Conservation (phyloP, 2,329 filamentous ascomycete species). For the Aureobasidium namibiae region DNA sequence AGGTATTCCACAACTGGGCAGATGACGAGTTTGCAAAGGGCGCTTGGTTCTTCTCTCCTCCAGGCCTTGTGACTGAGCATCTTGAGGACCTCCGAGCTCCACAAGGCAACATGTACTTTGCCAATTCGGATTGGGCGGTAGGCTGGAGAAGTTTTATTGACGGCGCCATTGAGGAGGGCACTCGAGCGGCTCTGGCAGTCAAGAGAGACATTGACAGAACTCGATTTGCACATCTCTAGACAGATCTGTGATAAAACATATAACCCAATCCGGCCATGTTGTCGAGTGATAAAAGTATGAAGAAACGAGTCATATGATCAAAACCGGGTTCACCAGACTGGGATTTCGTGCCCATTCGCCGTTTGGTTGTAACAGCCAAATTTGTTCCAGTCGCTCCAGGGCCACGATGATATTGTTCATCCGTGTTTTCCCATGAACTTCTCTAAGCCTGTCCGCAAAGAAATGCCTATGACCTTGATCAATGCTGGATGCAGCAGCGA, state of each 20-base stretch:
- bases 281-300: background rate
- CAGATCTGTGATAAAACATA: background rate
- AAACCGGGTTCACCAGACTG: conserved; percentile 5
- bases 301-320: background rate
- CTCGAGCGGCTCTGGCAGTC: conserved; percentile 13
- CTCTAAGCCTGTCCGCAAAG: conserved; percentile 25
- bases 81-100: conserved; percentile 21
- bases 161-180: conserved; percentile 27
- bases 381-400: conserved; percentile 25
- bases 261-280: background rate
- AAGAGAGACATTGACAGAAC: conserved; percentile 3
- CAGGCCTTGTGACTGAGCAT: conserved; percentile 17
- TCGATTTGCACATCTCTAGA: background rate
- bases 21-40: conserved; percentile 25
- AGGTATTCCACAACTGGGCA: conserved; percentile 23
- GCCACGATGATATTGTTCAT: conserved; percentile 34
- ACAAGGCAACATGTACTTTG: conserved; percentile 25
- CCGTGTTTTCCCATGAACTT: conserved; percentile 26
- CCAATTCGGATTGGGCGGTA: conserved; percentile 28
- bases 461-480: conserved; percentile 29
- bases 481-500: conserved; percentile 33
- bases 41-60: conserved; percentile 20
- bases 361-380: conserved; percentile 24
- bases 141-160: conserved; percentile 30
- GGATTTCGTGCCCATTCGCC: conserved; percentile 10